Base-by-base conservation (phyloP, 768 basidiomycete genomes). In the Tricholoma matsutake region DNA sequence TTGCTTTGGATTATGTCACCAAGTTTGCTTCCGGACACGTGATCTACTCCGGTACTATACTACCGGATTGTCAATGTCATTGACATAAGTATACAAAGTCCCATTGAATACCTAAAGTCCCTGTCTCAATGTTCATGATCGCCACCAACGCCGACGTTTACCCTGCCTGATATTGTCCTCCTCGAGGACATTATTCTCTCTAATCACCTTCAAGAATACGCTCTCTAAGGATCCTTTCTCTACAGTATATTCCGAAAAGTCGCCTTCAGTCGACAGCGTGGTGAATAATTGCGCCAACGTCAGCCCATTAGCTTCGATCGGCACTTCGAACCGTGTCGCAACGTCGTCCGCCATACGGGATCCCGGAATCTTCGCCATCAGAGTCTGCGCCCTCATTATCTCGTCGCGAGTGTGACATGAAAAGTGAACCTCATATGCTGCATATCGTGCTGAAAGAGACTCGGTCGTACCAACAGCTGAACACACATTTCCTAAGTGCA, bases 351-450 rank as follows among this genome's bases (percentile, higher is more conserved):
- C 85, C 76, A 84, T 82, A 3, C 83, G 79, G 14, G 86, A 81
- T 7, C 85, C 86, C 2, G 88, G 87, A 63, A 84, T 83, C 3
- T 72, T 78, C 5, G 83, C 66, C 86, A 90, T 88, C 41, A 89
- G 73, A 2, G 77, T 71, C 49, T 85, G 86, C 6, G 88, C 86
- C 61, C 77, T 79, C 6, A 71, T 65, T 14, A 84, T 74, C 41
- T 89, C 88, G 58, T 87, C 86, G 8, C 86, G 79, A 0, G 83
- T 85, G 1, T 83, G 83, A 62, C 86, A 87, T 1, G 83, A 81
- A 68, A 92, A 86, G 69, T 92, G 90, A 18, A 91, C 85, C 66
- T 91, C 89, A 70, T 93, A 92, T 1, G 80, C 84, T 7, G 86
- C 85, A 68, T 91, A 87, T 18, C 88, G 85, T 28, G 82, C 76